Conservation (phyloP, 768 basidiomycete species). For the Cystofilobasidium capitatum region DNA sequence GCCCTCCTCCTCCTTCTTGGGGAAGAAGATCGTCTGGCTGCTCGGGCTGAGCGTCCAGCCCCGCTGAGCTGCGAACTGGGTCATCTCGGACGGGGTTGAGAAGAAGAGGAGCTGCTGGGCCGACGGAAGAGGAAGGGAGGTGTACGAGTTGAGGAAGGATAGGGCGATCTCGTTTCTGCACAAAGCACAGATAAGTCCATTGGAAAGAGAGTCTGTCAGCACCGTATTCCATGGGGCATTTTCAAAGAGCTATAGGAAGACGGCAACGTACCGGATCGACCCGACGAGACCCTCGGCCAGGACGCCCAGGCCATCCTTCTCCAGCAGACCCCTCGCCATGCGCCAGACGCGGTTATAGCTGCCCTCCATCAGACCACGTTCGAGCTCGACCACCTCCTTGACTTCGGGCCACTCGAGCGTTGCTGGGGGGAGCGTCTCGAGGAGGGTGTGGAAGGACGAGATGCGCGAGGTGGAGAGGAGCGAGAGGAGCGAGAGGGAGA, state of each 20-base stretch:
- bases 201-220: neutral
- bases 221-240: no score
- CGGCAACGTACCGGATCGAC: constrained; percentile 11
- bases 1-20: constrained; percentile 37
- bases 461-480: constrained; percentile 83
- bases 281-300: constrained; percentile 10
- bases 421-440: constrained; percentile 68
- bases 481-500: constrained; percentile 87
- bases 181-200: neutral
- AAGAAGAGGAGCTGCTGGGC: constrained; percentile 89
- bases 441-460: constrained; percentile 91
- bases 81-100: constrained; percentile 64
- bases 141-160: constrained; percentile 89
- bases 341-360: constrained; percentile 97
- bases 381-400: constrained; percentile 78
- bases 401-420: constrained; percentile 54
- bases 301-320: constrained; percentile 54
- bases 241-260: neutral
- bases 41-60: constrained; percentile 57
- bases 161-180: constrained; percentile 89
- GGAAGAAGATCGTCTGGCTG: constrained; percentile 61
- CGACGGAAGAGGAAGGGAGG: constrained; percentile 78
- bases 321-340: constrained; percentile 81
- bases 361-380: constrained; percentile 97
- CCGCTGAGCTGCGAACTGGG: constrained; percentile 73